Percentiles rank a stretch among this genome's conserved stretches.
Conservation (phyloP, 176 grass and related monocot genomes). For the Hordeum vulgare region DNA sequence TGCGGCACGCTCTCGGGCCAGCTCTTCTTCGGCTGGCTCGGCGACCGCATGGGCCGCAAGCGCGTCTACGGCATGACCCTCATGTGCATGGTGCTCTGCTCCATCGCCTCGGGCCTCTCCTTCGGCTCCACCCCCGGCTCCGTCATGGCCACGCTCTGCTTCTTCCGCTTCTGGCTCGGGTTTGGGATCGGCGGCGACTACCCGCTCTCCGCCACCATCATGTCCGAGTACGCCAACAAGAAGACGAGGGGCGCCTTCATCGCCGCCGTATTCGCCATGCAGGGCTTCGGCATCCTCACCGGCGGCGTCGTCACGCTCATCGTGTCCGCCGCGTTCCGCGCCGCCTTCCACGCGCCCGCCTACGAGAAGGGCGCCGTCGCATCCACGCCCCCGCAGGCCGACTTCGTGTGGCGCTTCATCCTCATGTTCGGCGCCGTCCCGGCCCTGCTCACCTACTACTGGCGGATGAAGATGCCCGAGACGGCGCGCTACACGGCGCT, state of each 20-base stretch:
- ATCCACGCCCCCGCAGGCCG: constrained; percentile 14
- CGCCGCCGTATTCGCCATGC: constrained; percentile 77
- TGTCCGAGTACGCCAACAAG: constrained; percentile 69
- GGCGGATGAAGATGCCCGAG: constrained; percentile 82
- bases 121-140: constrained; percentile 13
- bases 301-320: constrained; percentile 52
- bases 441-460: constrained; percentile 61
- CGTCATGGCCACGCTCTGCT: constrained; percentile 51
- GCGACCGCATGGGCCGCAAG: constrained; percentile 50
- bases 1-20: constrained; percentile 64
- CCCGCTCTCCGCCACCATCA: constrained; percentile 53
- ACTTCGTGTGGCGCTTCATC: too few species aligned
- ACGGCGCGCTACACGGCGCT: constrained; percentile 82
- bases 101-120: constrained; percentile 42
- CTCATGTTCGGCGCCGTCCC: too few species aligned
- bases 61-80: constrained; percentile 59
- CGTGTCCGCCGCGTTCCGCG: constrained; percentile 37
- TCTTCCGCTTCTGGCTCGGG: constrained; percentile 69
- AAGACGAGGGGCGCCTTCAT: constrained; percentile 72
- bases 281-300: constrained; percentile 74
- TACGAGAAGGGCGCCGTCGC: neutral
- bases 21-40: constrained; percentile 85
- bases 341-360: constrained; percentile 23
- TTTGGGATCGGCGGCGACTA: constrained; percentile 68
- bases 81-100: constrained; percentile 44